Evolutionary conservation across 129 eudicot genomes (phyloP), one percentile per base, ranked within the genome.

Genomic region (Pseudognaphalium luteoalbum): DNA sequence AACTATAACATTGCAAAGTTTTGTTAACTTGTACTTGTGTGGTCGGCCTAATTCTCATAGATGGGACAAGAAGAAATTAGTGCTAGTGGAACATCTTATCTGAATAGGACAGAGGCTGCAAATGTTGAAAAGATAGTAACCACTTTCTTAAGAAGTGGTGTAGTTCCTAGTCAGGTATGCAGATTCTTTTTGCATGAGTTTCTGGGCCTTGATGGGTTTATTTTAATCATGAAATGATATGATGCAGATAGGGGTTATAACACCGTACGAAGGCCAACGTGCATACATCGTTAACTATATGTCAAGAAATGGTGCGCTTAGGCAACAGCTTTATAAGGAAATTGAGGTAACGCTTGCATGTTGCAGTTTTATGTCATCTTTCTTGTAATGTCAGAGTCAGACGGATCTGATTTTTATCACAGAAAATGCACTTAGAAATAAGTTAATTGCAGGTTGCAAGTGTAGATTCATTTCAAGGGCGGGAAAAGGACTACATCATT

Each of bases 61-160:
- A 93, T 90, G 98, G 98, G 98, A 60, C 98, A 93, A 90, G 98
- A 93, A 81, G 98, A 93, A 82, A 93, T 93, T 58, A 93, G 98
- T 77, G 92, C 97, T 42, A 93, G 98, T 72, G 98, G 97, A 56
- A 93, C 98, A 16, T 93, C 98, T 29, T 93, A 90, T 81, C 81
- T 93, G 28, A 93, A 93, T 70, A 89, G 97, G 82, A 93, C 98
- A 4, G 97, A 93, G 81, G 98, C 98, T 78, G 95, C 97, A 30
- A 90, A 93, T 82, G 98, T 93, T 65, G 98, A 93, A 63, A 93
- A 90, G 73, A 85, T 93, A 80, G 98, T 93, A 61, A 93, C 98
- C 10, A 88, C 98, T 50, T 93, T 88, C 68, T 79, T 93, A 76
- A 93, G 85, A 82, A 93, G 98, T 73, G 98, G 98, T 74, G 97